A percentile compares a stretch with the other conserved stretches of the same genome.
Evolutionary conservation across 148 eudicot species (phyloP).

Genomic region (Rhododendron kiyosumense): DNA sequence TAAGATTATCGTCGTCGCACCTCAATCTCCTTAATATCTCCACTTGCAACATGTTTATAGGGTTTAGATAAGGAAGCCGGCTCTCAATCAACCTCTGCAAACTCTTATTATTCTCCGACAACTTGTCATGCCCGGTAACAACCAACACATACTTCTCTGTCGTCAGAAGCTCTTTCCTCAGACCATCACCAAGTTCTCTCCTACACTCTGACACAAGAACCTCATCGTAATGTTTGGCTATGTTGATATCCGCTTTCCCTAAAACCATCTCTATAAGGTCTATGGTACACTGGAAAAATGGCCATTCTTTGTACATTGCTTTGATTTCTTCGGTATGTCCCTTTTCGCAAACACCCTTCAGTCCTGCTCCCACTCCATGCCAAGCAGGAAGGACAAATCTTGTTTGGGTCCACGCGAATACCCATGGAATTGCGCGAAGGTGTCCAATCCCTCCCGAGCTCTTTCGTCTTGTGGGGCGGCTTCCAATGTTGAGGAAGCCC

Average conservation of each 20-base stretch:
- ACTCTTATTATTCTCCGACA: constrained; percentile 54
- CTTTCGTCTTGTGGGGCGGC: constrained; percentile 75
- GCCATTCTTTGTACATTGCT: constrained; percentile 88
- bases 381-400: constrained; percentile 85
- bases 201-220: constrained; percentile 61
- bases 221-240: constrained; percentile 76
- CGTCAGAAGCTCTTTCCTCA: constrained; percentile 56
- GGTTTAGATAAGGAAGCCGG: constrained; percentile 76
- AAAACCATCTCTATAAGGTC: constrained; percentile 91
- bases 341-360: constrained; percentile 63
- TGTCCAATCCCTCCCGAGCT: constrained; percentile 56
- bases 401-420: constrained; percentile 94
- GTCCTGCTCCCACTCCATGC: constrained; percentile 88
- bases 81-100: constrained; percentile 69
- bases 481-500: constrained; percentile 83
- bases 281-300: constrained; percentile 73
- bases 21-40: constrained; percentile 79
- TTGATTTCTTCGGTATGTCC: constrained; percentile 64
- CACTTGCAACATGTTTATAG: constrained; percentile 84
- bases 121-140: constrained; percentile 68
- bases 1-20: constrained; percentile 52
- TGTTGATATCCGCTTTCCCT: constrained; percentile 69
- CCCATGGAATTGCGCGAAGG: constrained; percentile 90
- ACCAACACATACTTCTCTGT: constrained; percentile 61
- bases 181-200: constrained; percentile 44